These are phyloP conservation scores for Colletotrichum endophyticum DNA, from an alignment of 2,329 filamentous ascomycete species.

Conservation along the genomic window DNA sequence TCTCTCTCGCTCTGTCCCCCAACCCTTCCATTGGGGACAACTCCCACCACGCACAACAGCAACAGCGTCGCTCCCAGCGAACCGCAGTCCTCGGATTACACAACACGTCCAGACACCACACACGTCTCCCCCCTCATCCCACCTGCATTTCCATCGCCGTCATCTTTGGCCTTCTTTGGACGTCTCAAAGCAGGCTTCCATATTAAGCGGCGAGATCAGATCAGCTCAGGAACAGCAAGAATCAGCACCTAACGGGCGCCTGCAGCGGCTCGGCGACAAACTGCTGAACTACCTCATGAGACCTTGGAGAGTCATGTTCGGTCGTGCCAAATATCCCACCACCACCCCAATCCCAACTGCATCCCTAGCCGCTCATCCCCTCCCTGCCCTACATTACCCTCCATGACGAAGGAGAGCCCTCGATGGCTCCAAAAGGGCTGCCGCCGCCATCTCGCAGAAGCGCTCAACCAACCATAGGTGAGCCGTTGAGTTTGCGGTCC, in stretches of 20 bases:
- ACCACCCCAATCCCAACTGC: background rate
- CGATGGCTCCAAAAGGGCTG: background rate
- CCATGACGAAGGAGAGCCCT: background rate
- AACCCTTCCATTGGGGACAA: background rate
- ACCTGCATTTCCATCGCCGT: background rate
- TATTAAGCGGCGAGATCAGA: background rate
- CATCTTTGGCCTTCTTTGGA: background rate
- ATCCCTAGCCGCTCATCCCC: background rate
- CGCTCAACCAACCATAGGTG: slow-evolving; percentile 2
- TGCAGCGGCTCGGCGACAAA: slow-evolving; percentile 9
- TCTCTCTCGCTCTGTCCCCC: background rate
- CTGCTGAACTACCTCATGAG: background rate
- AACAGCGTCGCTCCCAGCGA: background rate
- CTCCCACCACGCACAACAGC: background rate
- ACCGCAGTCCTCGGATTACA: background rate
- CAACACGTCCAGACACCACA: background rate
- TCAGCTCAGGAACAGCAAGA: slow-evolving; percentile 10
- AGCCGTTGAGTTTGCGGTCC: background rate
- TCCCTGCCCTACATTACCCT: background rate
- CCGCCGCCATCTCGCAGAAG: background rate
- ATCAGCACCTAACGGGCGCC: slow-evolving; percentile 8
- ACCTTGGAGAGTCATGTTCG: background rate
- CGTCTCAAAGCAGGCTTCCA: background rate
- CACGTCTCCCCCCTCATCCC: background rate
- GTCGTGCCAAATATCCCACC: background rate